These are phyloP conservation scores for Argentina anserina DNA, from an alignment of 306 rosid genomes.

Conservation along the genomic window DNA sequence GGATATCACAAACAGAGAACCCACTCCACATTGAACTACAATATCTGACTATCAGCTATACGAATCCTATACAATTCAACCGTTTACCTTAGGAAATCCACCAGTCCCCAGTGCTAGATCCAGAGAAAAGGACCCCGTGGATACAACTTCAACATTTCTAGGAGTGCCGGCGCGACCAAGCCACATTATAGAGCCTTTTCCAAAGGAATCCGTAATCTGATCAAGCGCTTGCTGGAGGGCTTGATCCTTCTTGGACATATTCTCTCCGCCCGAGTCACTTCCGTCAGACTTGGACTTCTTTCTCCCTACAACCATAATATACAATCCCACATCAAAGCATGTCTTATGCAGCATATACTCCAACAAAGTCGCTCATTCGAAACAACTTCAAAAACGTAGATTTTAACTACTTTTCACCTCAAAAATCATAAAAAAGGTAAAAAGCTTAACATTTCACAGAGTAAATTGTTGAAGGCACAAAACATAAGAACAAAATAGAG, in stretches of 20 bases:
- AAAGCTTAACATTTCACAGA: background rate
- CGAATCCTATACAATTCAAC: background rate
- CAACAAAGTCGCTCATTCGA: background rate
- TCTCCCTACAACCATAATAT: constrained; percentile 44
- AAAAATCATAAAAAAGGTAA: background rate
- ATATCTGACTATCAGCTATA: background rate
- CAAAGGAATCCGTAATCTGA: constrained; percentile 80
- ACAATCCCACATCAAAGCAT: constrained; percentile 1
- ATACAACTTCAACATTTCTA: constrained; percentile 62
- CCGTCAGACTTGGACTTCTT: constrained; percentile 65
- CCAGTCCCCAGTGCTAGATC: constrained; percentile 78
- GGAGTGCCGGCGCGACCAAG: constrained; percentile 59
- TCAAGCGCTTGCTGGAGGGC: constrained; percentile 86
- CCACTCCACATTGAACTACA: background rate
- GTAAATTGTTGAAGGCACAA: background rate
- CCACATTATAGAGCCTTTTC: constrained; percentile 97
- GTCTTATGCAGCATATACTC: background rate
- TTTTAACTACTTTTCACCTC: background rate
- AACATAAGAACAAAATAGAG: background rate
- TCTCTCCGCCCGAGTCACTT: constrained; percentile 65
- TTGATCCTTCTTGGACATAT: constrained; percentile 68
- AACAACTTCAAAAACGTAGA: background rate
- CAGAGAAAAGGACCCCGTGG: constrained; percentile 82
- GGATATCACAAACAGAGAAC: constrained; percentile 19
- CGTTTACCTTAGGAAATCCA: constrained; percentile 77